These are phyloP conservation scores for Apostasia ramifera DNA, from an alignment of 106 monocot genomes.

Conservation along the genomic window DNA sequence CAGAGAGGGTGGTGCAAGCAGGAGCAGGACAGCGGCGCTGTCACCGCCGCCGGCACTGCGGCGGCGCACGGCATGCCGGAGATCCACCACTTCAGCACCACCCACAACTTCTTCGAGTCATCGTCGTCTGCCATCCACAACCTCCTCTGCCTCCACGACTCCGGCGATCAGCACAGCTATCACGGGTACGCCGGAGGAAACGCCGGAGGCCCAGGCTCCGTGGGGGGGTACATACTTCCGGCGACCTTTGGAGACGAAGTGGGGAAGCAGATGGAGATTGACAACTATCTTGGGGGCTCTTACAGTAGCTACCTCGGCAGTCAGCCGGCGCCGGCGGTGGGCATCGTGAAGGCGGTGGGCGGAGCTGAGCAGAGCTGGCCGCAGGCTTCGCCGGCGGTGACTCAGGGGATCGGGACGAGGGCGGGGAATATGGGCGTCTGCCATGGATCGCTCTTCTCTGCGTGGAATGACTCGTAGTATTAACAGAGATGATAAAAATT, in stretches of 20 bases:
- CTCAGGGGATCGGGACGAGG: conserved; percentile 2
- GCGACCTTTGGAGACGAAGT: conserved; percentile 28
- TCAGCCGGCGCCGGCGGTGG: conserved; percentile 19
- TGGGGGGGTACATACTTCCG: conserved; percentile 31
- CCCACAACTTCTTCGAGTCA: conserved; percentile 68
- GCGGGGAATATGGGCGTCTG: conserved; percentile 10
- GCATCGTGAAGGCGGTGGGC: conserved; percentile 12
- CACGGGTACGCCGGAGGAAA: conserved; percentile 17
- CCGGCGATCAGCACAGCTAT: conserved; percentile 31
- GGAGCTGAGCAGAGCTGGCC: conserved; percentile 6
- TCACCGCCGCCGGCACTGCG: conserved; percentile 11
- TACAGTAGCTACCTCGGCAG: conserved; percentile 21
- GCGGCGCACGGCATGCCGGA: conserved; percentile 42
- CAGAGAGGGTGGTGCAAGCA: conserved; percentile 54
- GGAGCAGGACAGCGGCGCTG: conserved; percentile 38
- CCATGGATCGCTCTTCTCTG: conserved; percentile 54
- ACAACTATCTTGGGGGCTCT: conserved; percentile 25
- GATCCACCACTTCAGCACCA: conserved; percentile 44
- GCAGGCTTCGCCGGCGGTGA: neutral
- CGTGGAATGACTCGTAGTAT: conserved; percentile 65
- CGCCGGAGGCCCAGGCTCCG: conserved; percentile 6
- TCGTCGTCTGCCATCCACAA: conserved; percentile 18
- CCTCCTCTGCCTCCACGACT: conserved; percentile 28
- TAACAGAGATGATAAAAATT: neutral
- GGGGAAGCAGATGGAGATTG: conserved; percentile 31